phyloP scores from a whole-genome alignment of 768 basidiomycete genomes.

The Astraeus odoratus region DNA sequence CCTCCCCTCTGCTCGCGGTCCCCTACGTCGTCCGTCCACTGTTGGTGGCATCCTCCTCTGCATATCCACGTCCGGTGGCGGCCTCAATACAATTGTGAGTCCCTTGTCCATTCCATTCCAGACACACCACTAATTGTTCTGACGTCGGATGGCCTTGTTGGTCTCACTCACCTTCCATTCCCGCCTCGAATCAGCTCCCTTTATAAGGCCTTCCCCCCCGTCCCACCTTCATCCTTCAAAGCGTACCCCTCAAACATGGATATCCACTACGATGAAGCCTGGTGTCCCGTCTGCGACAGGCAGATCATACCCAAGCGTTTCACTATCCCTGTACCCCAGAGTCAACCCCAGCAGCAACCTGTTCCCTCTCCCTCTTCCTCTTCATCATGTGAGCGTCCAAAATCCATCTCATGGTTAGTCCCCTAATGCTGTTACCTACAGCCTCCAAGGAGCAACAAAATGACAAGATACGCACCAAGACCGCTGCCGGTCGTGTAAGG shows the following conservation, averaged over 20 bases:
- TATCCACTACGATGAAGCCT: constrained; percentile 55
- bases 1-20: constrained; percentile 17
- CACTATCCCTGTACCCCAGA: constrained; percentile 38
- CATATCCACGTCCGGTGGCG: constrained; percentile 1
- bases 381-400: too few relatives aligned
- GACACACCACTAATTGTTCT: too few relatives aligned
- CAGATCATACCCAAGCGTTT: constrained; percentile 76
- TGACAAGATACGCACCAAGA: constrained; percentile 27
- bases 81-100: constrained; percentile 3
- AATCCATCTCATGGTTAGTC: too few relatives aligned
- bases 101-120: constrained; percentile 12
- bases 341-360: constrained; percentile 12
- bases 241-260: constrained; percentile 22
- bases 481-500: constrained; percentile 30
- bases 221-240: too few relatives aligned
- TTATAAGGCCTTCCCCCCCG: constrained; percentile 8
- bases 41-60: not conserved
- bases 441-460: constrained; percentile 24
- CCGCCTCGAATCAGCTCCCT: not conserved
- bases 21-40: constrained; percentile 16
- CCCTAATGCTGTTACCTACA: too few relatives aligned
- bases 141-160: too few relatives aligned
- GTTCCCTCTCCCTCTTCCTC: constrained; percentile 33
- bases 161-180: constrained; percentile 15
- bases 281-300: constrained; percentile 76